Evolutionary conservation across 2,329 filamentous ascomycete genomes (phyloP).

Genomic region (Aureobasidium sp.): DNA sequence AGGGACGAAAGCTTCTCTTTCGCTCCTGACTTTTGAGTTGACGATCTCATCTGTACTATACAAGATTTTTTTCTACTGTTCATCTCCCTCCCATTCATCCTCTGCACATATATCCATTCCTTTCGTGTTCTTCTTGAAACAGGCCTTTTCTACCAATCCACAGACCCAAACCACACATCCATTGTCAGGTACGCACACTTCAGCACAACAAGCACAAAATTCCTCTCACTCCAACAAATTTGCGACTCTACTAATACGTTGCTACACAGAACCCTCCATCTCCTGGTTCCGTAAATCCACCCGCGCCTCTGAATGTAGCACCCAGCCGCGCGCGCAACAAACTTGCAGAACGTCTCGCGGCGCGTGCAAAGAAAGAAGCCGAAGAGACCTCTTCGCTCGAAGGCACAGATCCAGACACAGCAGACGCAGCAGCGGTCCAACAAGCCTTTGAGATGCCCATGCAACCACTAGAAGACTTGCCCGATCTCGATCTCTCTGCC

Average conservation of each 20-base stretch:
- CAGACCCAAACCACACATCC: neutral
- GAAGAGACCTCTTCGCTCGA: constrained; percentile 19
- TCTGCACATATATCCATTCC: too few relatives aligned
- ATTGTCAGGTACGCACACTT: neutral
- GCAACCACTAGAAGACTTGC: constrained; percentile 33
- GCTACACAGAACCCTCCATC: neutral
- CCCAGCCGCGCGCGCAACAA: constrained; percentile 81
- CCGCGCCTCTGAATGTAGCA: constrained; percentile 69
- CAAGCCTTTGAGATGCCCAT: constrained; percentile 23
- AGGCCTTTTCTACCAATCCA: neutral
- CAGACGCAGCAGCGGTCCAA: constrained; percentile 23
- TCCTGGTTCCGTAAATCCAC: neutral
- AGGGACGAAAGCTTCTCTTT: neutral
- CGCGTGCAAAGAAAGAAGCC: constrained; percentile 35
- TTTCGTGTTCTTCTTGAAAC: neutral
- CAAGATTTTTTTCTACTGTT: neutral
- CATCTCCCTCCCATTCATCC: neutral
- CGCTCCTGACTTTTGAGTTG: neutral
- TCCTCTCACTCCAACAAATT: neutral
- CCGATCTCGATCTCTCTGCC: constrained; percentile 28
- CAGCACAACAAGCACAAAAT: neutral
- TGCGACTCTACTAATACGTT: neutral
- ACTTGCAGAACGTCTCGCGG: constrained; percentile 70
- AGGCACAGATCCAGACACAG: constrained; percentile 22
- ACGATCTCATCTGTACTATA: constrained; percentile 7